Conservation (phyloP, 2,329 filamentous ascomycete species). For the Lasiodiplodia gonubiensis region DNA sequence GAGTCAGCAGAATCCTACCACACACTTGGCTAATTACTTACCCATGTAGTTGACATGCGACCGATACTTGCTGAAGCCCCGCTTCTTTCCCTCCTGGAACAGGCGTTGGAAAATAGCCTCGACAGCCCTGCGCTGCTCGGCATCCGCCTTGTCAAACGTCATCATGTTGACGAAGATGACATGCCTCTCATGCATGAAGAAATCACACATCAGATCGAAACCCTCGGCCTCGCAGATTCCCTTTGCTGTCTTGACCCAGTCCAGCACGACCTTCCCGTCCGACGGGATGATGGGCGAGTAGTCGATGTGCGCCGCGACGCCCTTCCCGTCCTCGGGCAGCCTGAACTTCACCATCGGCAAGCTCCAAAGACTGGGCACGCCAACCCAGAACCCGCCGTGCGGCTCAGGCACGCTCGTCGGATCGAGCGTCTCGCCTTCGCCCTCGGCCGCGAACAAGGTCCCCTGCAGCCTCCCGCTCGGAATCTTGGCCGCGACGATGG, state of each 20-base stretch:
- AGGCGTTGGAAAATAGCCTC: constrained; percentile 40
- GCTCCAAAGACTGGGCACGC: constrained; percentile 33
- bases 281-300: constrained; percentile 55
- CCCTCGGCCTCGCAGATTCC: constrained; percentile 34
- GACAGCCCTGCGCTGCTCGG: constrained; percentile 33
- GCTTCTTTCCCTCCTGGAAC: constrained; percentile 47
- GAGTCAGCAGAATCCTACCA: background rate
- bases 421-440: constrained; percentile 42
- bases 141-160: constrained; percentile 37
- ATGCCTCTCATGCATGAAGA: constrained; percentile 52
- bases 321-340: constrained; percentile 45
- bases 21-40: background rate
- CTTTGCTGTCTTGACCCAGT: constrained; percentile 43
- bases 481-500: constrained; percentile 37
- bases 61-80: constrained; percentile 55
- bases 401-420: constrained; percentile 41
- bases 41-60: constrained; percentile 56
- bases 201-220: constrained; percentile 36
- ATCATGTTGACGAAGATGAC: constrained; percentile 44
- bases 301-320: constrained; percentile 52
- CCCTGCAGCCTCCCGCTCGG: background rate
- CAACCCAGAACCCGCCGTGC: constrained; percentile 37
- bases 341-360: constrained; percentile 45
- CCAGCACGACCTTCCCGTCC: constrained; percentile 48
- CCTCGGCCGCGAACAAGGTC: background rate